A percentile compares a stretch with the other conserved stretches of the same genome.
Evolutionary conservation across 768 basidiomycete species (phyloP).

Genomic region (Suillus discolor): DNA sequence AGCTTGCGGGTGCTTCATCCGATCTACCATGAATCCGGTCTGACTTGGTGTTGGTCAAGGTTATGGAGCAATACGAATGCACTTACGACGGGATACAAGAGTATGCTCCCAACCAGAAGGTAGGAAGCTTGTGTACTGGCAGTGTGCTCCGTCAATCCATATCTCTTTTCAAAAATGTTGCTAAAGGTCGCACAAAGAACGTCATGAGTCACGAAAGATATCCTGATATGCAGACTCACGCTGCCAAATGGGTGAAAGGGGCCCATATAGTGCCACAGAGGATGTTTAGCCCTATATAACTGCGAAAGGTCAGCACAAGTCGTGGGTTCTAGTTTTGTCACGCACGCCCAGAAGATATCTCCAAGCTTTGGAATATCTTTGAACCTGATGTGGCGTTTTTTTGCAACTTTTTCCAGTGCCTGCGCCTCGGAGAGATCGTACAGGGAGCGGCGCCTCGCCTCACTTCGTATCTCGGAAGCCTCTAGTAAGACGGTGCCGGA

Average conservation of each 20-base stretch:
- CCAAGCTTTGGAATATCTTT: conserved; percentile 66
- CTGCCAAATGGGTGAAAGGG: conserved; percentile 75
- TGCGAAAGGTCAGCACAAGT: conserved; percentile 26
- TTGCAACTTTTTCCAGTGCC: conserved; percentile 65
- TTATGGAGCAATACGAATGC: background rate
- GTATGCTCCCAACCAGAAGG: conserved; percentile 65
- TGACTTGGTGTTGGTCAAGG: conserved; percentile 26
- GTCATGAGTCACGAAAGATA: conserved; percentile 1
- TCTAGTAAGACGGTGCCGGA: conserved; percentile 62
- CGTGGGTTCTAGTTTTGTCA: conserved; percentile 7
- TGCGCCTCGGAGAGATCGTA: conserved; percentile 57
- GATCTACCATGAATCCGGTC: conserved; percentile 71
- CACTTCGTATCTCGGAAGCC: conserved; percentile 59
- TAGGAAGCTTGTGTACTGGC: conserved; percentile 72
- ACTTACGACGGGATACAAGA: conserved; percentile 71
- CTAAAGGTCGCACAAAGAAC: conserved; percentile 36
- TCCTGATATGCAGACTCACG: conserved; percentile 46
- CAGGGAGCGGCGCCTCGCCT: conserved; percentile 49
- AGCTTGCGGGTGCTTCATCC: conserved; percentile 55
- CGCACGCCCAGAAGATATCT: conserved; percentile 79
- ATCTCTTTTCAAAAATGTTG: conserved; percentile 74
- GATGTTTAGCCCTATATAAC: conserved; percentile 75
- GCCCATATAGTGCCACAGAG: conserved; percentile 78
- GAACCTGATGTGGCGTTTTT: conserved; percentile 63
- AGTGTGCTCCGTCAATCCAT: conserved; percentile 56